Evolutionary conservation across 805 yeast genomes (phyloP).

Genomic region (Pichia kluyveri): DNA sequence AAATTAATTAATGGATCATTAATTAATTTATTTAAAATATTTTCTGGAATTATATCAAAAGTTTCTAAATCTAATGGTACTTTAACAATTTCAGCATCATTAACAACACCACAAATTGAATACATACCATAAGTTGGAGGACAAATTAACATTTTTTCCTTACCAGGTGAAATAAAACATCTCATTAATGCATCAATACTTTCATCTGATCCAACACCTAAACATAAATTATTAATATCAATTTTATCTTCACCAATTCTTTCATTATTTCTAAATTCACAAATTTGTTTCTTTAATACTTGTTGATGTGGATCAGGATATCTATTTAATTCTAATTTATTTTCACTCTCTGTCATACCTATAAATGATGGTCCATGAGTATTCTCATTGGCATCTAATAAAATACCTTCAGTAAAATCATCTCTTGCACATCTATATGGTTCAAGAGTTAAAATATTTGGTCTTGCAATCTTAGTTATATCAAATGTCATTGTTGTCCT

Average conservation of each 20-base stretch:
- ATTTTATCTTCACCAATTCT: constrained; percentile 10
- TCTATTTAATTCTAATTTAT: constrained; percentile 58
- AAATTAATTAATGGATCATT: constrained; percentile 61
- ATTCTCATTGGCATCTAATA: constrained; percentile 94
- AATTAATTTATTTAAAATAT: constrained; percentile 41
- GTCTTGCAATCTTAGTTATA: constrained; percentile 58
- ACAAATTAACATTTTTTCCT: constrained; percentile 72
- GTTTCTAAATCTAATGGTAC: constrained; percentile 63
- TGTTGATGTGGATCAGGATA: constrained; percentile 96
- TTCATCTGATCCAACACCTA: constrained; percentile 98
- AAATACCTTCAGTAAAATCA: constrained; percentile 80
- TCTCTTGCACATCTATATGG: constrained; percentile 97
- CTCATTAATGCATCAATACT: constrained; percentile 83
- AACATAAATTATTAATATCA: constrained; percentile 62
- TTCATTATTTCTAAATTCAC: constrained; percentile 58
- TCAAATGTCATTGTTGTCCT: constrained; percentile 34
- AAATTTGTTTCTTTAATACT: constrained; percentile 61
- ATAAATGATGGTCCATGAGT: constrained; percentile 79
- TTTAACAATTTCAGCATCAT: constrained; percentile 70
- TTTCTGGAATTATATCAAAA: constrained; percentile 55
- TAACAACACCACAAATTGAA: constrained; percentile 79
- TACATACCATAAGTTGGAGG: constrained; percentile 99
- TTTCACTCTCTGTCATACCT: constrained; percentile 35
- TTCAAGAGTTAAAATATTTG: constrained; percentile 71
- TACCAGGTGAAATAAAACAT: constrained; percentile 74